Evolutionary conservation across 2,329 filamentous ascomycete genomes (phyloP), one percentile per base, ranked within the genome.

Genomic region (Pseudopithomyces maydicus): DNA sequence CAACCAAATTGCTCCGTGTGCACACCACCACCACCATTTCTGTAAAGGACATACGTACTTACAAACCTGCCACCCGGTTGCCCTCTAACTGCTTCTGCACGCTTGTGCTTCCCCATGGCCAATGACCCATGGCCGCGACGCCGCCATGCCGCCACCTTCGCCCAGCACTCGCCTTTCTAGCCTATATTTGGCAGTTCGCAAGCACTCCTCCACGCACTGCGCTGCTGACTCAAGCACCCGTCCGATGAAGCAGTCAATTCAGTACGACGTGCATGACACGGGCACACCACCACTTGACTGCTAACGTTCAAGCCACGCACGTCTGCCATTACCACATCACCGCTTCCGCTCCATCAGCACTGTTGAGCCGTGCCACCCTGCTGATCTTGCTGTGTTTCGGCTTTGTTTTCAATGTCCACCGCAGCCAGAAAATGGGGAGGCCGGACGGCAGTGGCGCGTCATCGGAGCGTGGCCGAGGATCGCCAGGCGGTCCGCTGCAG

Each of bases 161-260:
- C 39, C 51, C 56, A 55, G 39, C 26, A 35, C 32, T 43, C 33
- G 33, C 12, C 15, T 45, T 22, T 32, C 54, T 55, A 55, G 44
- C 45, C 55, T 61, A 57, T 55, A 46, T 55, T 51, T 55, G 58
- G 58, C 55, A 61, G 58, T 51, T 53, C 29, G 26, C 26, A 29
- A 29, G 23, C 33, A 32, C 32, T 10, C 29, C 32, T 26, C 20
- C 36, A 48, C 33, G 23, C 44, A 54, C 38, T 6, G 20, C 35
- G 14, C 15, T 22, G 52, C 52, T 55, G 49, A 55, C 38, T 23
- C 44, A 55, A 44, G 35, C 47, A 32, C 2, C 33, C 47, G 22
- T 29, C 52, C 44, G 46, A 45, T 39, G 14, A 22, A 14, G 38
- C 38, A 29, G 10, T 35, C n/a, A 10, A 46, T 17, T 14, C 26